A percentile compares a stretch with the other conserved stretches of the same genome.
These are phyloP conservation scores for Cutaneotrichosporon spelunceum DNA, from an alignment of 1,284 basidiomycete species.

Conservation along the genomic window DNA sequence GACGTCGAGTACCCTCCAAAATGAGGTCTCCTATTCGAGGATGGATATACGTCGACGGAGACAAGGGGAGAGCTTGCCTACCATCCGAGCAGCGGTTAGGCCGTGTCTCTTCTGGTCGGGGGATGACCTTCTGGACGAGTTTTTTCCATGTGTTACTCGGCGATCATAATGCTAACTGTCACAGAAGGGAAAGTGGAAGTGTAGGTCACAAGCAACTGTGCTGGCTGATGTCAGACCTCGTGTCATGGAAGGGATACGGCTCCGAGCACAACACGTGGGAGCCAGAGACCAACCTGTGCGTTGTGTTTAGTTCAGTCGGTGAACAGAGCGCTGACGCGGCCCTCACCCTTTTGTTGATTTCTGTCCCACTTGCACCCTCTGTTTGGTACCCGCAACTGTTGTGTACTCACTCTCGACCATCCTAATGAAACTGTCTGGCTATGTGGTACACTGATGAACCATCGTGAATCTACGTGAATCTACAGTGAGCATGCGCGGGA, in stretches of 20 bases:
- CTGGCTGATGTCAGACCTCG: slow-evolving; percentile 36
- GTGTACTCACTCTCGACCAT: neutral
- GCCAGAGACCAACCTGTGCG: slow-evolving; percentile 46
- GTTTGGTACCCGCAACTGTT: neutral
- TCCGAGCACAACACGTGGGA: slow-evolving; percentile 51
- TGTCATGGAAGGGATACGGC: slow-evolving; percentile 51
- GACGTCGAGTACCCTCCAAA: too few relatives aligned
- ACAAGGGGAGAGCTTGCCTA: too few relatives aligned
- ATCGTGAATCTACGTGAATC: neutral
- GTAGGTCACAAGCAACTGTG: slow-evolving; percentile 10
- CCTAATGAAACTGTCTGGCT: neutral
- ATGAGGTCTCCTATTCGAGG: too few relatives aligned
- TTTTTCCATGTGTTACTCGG: neutral
- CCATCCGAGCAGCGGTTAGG: too few relatives aligned
- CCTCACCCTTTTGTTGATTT: neutral
- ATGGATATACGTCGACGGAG: too few relatives aligned
- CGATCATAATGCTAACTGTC: neutral
- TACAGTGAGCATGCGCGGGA: slow-evolving; percentile 39
- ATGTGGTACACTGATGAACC: neutral
- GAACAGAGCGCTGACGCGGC: neutral
- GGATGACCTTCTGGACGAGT: neutral
- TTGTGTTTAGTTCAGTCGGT: neutral
- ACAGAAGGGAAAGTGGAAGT: slow-evolving; percentile 23
- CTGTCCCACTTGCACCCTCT: neutral
- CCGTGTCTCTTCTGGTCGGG: too few relatives aligned